Base-by-base conservation (phyloP, 2,329 filamentous ascomycete species). In the Alternaria arborescens region DNA sequence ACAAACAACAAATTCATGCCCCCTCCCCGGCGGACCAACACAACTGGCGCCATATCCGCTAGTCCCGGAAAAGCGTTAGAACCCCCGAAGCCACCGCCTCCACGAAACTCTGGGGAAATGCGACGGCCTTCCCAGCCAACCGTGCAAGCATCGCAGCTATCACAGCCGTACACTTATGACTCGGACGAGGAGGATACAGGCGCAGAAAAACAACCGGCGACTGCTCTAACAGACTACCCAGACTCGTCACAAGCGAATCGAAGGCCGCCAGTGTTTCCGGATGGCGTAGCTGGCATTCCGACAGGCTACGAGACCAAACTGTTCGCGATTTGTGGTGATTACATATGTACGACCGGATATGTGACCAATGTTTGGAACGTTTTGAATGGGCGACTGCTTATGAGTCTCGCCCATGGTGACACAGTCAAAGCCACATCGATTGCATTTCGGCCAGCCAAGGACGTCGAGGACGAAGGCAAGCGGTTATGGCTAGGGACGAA, bases 401-500 rank as follows among this genome's bases (percentile, higher is more conserved):
- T 97, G 84, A 95, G 88, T 69, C 80, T 97, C 65, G 86, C 89
- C 52, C 94, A 97, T 76, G 91, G 91, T 1, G 95, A 99, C 73
- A 92, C 91, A 2, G 84, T 93, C 64, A 97, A 91, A 74, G 90
- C 92, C 8, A 90, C 93, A 2, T 88, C 93, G 2, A 82, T 97
- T 6, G 86, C 88, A 0, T 99, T 99, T 80, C 96, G 97, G 75
- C 93, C 94, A 3, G 91, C 90, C 1, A 83, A 85, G 3, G 87
- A 91, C 65, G 86, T 94, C 1, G 87, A 92, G 60, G 88, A 94
- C 47, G 94, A 98, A 78, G 94, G 93, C 6, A 86, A 86, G 55
- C 86, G 89, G 14, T 70, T 99, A 24, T 99, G 95, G 95, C 87
- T 98, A 32, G 95, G 95, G 8, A 97, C 91, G 43, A 97, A 91